Percentiles rank a stretch among this genome's conserved stretches.
Conservation (phyloP, 345 rosid species). For the Passiflora organensis region DNA sequence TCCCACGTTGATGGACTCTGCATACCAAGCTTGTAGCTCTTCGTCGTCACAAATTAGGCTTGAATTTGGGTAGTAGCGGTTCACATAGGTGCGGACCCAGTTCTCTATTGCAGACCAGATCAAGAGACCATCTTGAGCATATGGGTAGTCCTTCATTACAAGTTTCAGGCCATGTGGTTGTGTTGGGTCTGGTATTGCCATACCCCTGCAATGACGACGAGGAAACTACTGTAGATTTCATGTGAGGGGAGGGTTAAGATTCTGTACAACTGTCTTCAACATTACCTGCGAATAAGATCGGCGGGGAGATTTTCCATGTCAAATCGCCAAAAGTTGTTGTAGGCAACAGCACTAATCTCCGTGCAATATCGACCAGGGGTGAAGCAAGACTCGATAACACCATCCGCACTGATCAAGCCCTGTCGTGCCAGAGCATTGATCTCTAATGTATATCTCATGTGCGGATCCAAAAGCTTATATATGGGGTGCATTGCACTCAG, state of each 20-base stretch:
- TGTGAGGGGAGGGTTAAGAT: slow-evolving; percentile 9
- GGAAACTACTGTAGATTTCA: slow-evolving; percentile 10
- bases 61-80: slow-evolving; percentile 61
- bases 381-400: slow-evolving; percentile 82
- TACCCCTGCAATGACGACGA: slow-evolving; percentile 61
- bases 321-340: slow-evolving; percentile 78
- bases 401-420: slow-evolving; percentile 64
- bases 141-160: slow-evolving; percentile 83
- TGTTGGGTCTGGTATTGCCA: slow-evolving; percentile 82
- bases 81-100: slow-evolving; percentile 84
- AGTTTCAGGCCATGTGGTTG: slow-evolving; percentile 87
- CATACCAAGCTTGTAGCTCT: slow-evolving; percentile 85
- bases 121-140: slow-evolving; percentile 82
- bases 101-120: slow-evolving; percentile 79
- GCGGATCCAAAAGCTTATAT: slow-evolving; percentile 85
- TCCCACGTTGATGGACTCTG: slow-evolving; percentile 74
- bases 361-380: slow-evolving; percentile 86
- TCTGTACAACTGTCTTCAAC: not conserved
- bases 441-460: slow-evolving; percentile 91
- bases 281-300: slow-evolving; percentile 87
- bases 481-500: slow-evolving; percentile 94
- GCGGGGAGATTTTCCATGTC: slow-evolving; percentile 91
- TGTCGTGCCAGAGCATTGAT: slow-evolving; percentile 89
- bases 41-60: slow-evolving; percentile 44
- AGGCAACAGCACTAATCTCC: slow-evolving; percentile 85